Conservation (phyloP, 169 alveolate genomes). For the Plasmodium fragile region DNA sequence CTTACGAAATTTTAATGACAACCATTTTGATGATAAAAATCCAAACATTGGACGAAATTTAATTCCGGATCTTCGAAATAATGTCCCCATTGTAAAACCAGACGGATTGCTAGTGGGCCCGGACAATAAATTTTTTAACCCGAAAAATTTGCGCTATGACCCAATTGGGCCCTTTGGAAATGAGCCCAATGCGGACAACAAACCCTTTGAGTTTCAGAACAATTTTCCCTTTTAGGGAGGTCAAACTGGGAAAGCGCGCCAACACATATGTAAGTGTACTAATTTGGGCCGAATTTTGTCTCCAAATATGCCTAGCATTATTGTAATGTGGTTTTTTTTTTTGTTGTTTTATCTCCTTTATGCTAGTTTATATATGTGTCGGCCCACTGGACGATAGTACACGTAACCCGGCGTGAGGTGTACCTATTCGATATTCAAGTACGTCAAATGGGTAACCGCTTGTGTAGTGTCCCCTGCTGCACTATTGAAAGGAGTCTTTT, state of each 20-base stretch:
- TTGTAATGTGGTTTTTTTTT: not conserved
- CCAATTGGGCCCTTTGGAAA: constrained; percentile 86
- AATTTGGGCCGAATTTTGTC: not conserved
- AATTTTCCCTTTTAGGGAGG: constrained; percentile 52
- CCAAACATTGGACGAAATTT: constrained; percentile 6
- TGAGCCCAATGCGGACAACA: constrained; percentile 84
- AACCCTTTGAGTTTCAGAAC: constrained; percentile 53
- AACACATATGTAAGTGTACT: not conserved
- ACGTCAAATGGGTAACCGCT: not conserved
- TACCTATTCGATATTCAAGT: not conserved
- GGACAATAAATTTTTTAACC: constrained; percentile 81
- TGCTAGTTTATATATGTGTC: not conserved
- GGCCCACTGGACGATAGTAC: not conserved
- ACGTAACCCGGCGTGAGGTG: not conserved
- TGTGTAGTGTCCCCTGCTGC: not conserved
- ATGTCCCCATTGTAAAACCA: constrained; percentile 76
- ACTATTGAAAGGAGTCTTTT: not conserved
- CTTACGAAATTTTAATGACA: constrained; percentile 29
- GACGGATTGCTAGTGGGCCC: constrained; percentile 87
- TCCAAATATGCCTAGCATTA: not conserved
- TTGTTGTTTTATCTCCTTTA: not conserved
- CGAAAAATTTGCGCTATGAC: constrained; percentile 79
- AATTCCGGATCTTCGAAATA: constrained; percentile 14
- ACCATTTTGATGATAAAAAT: constrained; percentile 64
- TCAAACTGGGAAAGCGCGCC: not conserved